Evolutionary conservation across 495 filamentous ascomycete species (phyloP), one percentile per base, ranked within the genome.

Genomic region (Xylaria grammica): DNA sequence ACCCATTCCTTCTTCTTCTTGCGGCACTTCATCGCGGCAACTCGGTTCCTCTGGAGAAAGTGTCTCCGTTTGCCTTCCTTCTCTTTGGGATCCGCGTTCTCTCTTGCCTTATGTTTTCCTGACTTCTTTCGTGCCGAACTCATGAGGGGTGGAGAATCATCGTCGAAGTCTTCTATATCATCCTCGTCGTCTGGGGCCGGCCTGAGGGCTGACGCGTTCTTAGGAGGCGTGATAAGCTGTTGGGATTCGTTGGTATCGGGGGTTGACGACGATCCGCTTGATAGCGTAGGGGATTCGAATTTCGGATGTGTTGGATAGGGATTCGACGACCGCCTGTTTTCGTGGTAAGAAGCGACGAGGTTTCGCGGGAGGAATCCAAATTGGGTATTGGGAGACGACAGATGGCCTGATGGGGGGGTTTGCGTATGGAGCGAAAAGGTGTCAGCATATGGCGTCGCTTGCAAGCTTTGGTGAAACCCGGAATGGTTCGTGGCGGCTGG

Each of bases 21-120:
- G 2, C 93, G 86, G 71, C 92, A 96, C 68, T 96, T 97, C 75
- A 86, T 91, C 0, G 93, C 93, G 5, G 93, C 93, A 4, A 93
- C 72, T 4, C 93, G 86, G 69, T 97, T 97, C 26, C 91, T 86
- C 70, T 95, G 90, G 29, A 95, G 82, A 71, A 91, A 87, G 63
- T 79, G 78, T 54, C 69, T 74, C 30, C 81, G 68, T 45, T 78
- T 81, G 0, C 59, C 55, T 3, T 63, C 62, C n/a, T 73, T 72
- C 30, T 69, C 66, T 11, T 56, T 71, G 32, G 45, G 24, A 4
- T 24, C 17, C 2, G 8, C 17, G n/a, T 29, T 45, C 22, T 51
- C 22, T 30, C 11, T 63, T 10, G 20, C 50, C 50, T 38, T 69
- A 53, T 26, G 56, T 53, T 58, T 72, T 51, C 42, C 48, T 67